Evolutionary conservation across 1,284 basidiomycete species (phyloP).

Genomic region (Tylopilus sp.): DNA sequence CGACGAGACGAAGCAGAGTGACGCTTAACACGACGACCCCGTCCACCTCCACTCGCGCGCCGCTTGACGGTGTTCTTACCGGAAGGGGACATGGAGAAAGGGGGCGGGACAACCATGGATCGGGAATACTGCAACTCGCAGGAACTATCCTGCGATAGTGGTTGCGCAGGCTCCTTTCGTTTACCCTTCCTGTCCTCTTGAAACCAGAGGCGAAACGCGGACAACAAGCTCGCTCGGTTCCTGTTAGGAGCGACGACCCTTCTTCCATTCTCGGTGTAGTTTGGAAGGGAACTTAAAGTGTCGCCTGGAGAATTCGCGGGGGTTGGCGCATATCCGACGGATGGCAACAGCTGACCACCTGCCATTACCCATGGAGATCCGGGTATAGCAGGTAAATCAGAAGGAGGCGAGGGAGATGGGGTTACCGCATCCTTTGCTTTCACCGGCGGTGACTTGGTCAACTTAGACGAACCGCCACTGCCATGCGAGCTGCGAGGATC

Average conservation of each 20-base stretch:
- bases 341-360: conserved; percentile 41
- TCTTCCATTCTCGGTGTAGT: conserved; percentile 40
- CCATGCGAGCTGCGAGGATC: conserved; percentile 61
- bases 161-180: conserved; percentile 45
- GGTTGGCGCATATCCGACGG: conserved; percentile 38
- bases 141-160: conserved; percentile 29
- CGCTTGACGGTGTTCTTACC: conserved; percentile 45
- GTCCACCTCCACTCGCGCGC: conserved; percentile 40
- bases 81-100: conserved; percentile 22
- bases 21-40: conserved; percentile 53
- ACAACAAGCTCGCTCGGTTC: conserved; percentile 65
- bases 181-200: conserved; percentile 76
- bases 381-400: conserved; percentile 43
- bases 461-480: conserved; percentile 49
- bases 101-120: conserved; percentile 18
- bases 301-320: conserved; percentile 52
- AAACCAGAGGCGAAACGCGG: conserved; percentile 75
- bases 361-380: conserved; percentile 72
- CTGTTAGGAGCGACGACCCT: conserved; percentile 38
- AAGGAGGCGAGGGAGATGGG: conserved; percentile 39
- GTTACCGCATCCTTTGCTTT: conserved; percentile 47
- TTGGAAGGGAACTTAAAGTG: conserved; percentile 52
- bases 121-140: conserved; percentile 26
- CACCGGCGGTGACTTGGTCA: conserved; percentile 65
- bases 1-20: conserved; percentile 67